Evolutionary conservation across 179 eudicot genomes (phyloP), one percentile per base, ranked within the genome.

Genomic region (Spergularia azorica): DNA sequence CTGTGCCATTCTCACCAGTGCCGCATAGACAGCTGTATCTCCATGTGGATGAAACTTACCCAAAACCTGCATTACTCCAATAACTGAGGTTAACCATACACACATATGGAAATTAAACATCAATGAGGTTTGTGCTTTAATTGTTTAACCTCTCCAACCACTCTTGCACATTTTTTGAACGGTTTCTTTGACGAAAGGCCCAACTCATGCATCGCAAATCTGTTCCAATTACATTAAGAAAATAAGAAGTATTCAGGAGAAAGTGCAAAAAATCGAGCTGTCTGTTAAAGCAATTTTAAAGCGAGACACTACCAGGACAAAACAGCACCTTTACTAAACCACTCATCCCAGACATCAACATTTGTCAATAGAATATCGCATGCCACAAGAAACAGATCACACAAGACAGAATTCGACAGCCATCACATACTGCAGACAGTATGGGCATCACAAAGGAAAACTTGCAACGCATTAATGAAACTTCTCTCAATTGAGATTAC

Each of bases 1-100:
- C 99, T 95, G 99, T 61, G 99, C 98, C 99, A 95, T 93, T 63
- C 99, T 91, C 59, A 95, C 99, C 83, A 95, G 79, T 56, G 99
- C 86, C 80, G 93, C 99, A 81, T 95, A 95, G 59, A 95, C 99
- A 72, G 99, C 99, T 79, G 81, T 82, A 82, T 95, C 99, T 77
- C 99, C 97, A 73, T 95, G 99, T 20, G 99, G 99, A 86, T 93
- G 99, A 82, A 93, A 95, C 76, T 95, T 95, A 55, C 99, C 99
- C 79, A 95, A 87, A 26, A 95, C 99, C 99, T 95, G 81, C 75
- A 80, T 51, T 52, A 52, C 18, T 3, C 50, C 39, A 16, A 50
- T 50, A 67, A 38, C 81, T 79, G 39, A 61, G 65, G 54, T 43
- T 18, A 77, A 39, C 39, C 43, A 16, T n/a, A 71, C 36, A 51